A percentile compares a stretch with the other conserved stretches of the same genome.
Evolutionary conservation across 768 basidiomycete species (phyloP).

Genomic region (Rhodotorula sphaerocarpa): DNA sequence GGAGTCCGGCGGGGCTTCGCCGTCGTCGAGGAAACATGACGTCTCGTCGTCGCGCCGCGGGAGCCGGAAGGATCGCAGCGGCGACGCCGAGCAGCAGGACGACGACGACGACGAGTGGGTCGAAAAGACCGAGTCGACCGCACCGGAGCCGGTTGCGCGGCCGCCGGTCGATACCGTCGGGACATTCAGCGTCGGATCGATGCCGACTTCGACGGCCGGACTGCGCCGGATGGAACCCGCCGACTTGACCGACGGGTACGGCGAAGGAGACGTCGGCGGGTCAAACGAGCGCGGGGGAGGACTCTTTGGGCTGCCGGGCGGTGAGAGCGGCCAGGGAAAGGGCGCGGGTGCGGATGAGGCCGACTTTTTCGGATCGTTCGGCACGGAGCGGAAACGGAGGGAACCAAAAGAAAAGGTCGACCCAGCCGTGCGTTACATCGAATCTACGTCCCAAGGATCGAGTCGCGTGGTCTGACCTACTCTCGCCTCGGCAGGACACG

Average conservation of each 20-base stretch:
- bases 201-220: slow-evolving; percentile 3
- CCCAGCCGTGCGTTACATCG: slow-evolving; percentile 12
- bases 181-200: slow-evolving; percentile 22
- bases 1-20: too few relatives aligned
- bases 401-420: slow-evolving; percentile 41
- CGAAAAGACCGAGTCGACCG: slow-evolving; percentile 62
- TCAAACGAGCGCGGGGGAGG: slow-evolving; percentile 7
- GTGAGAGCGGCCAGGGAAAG: slow-evolving; percentile 39
- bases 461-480: slow-evolving; percentile 46
- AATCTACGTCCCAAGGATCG: background rate
- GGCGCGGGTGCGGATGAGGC: slow-evolving; percentile 51
- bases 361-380: slow-evolving; percentile 85
- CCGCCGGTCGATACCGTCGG: slow-evolving; percentile 50
- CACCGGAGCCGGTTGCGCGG: slow-evolving; percentile 54
- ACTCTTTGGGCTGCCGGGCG: slow-evolving; percentile 23
- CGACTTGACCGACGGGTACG: slow-evolving; percentile 43
- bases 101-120: slow-evolving; percentile 51
- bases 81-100: slow-evolving; percentile 47
- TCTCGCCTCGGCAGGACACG: slow-evolving; percentile 40
- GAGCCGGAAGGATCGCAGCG: background rate
- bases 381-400: slow-evolving; percentile 64
- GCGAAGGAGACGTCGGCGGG: slow-evolving; percentile 37
- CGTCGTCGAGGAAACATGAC: slow-evolving; percentile 37
- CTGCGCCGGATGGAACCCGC: slow-evolving; percentile 5
- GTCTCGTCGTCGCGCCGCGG: slow-evolving; percentile 42